These are phyloP conservation scores for Pterocarpus macrocarpus DNA, from an alignment of 306 rosid species.

Conservation along the genomic window DNA sequence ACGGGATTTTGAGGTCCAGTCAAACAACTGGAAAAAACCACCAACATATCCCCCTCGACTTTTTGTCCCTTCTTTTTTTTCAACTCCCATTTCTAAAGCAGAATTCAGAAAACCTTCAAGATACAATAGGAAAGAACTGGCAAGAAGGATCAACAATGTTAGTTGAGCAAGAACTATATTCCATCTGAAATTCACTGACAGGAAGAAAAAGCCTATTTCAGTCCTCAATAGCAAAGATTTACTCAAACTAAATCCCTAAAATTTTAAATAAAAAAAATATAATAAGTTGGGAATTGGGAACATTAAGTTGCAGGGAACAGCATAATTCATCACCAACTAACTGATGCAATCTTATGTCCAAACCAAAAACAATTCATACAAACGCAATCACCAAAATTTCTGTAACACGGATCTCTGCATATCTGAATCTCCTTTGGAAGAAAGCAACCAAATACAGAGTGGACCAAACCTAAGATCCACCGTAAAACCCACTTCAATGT, in stretches of 20 bases:
- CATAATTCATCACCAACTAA: not conserved
- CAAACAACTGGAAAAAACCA: conserved; percentile 87
- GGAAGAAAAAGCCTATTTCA: not conserved
- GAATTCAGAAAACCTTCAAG: conserved; percentile 50
- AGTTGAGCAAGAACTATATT: conserved; percentile 38
- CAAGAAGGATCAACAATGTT: conserved; percentile 34
- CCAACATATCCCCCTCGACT: conserved; percentile 60
- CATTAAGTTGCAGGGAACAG: not conserved
- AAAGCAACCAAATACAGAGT: conserved; percentile 12
- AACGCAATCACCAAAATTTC: conserved; percentile 1
- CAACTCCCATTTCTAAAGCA: conserved; percentile 77
- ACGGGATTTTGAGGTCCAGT: conserved; percentile 89
- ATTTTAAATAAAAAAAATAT: not conserved
- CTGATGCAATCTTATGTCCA: conserved; percentile 22
- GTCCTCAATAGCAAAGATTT: not conserved
- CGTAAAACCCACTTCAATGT: not conserved
- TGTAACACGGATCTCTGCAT: conserved; percentile 13
- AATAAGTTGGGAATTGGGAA: not conserved
- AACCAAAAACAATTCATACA: not conserved
- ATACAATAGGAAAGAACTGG: conserved; percentile 32
- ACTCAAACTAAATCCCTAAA: not conserved
- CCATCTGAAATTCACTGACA: conserved; percentile 42
- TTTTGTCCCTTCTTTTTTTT: conserved; percentile 74
- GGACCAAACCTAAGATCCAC: conserved; percentile 11
- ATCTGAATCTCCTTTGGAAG: conserved; percentile 16